Evolutionary conservation across 305 asterid genomes (phyloP).

Genomic region (Caryopteris hybrid): DNA sequence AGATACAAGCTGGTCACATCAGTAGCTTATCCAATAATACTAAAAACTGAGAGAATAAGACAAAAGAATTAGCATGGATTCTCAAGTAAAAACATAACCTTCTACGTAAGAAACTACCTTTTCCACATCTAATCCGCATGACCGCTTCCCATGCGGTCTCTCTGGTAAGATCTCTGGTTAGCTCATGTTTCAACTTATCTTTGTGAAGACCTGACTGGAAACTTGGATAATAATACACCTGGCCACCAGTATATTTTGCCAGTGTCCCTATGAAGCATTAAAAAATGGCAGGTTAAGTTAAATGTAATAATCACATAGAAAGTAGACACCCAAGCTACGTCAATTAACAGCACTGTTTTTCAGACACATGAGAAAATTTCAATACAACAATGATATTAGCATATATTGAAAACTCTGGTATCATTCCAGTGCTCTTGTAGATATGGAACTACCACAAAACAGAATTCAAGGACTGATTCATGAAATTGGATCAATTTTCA

Average conservation of each 20-base stretch:
- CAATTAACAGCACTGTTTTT: neutral
- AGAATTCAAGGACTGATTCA: neutral
- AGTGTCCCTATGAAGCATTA: conserved; percentile 67
- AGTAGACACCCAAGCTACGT: neutral
- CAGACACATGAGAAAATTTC: neutral
- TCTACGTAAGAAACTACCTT: conserved; percentile 46
- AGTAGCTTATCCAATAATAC: conserved; percentile 17
- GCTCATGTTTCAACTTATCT: conserved; percentile 80
- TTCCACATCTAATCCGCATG: conserved; percentile 98
- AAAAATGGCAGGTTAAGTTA: conserved; percentile 19
- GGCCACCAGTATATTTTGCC: conserved; percentile 98
- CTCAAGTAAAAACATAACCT: conserved; percentile 6
- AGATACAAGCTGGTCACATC: conserved; percentile 15
- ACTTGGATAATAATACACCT: conserved; percentile 86
- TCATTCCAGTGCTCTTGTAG: neutral
- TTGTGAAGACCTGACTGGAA: conserved; percentile 63
- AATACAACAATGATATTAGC: neutral
- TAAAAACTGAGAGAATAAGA: neutral
- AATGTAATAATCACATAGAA: conserved; percentile 12
- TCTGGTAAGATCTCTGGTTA: conserved; percentile 87
- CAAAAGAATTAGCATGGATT: neutral
- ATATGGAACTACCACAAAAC: neutral
- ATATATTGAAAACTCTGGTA: neutral
- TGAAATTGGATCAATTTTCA: neutral
- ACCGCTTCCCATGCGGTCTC: conserved; percentile 99